Percentiles rank a stretch among this genome's conserved stretches.
Evolutionary conservation across 2,329 filamentous ascomycete genomes (phyloP).

Genomic region (Pseudophaeomoniella oleicola): DNA sequence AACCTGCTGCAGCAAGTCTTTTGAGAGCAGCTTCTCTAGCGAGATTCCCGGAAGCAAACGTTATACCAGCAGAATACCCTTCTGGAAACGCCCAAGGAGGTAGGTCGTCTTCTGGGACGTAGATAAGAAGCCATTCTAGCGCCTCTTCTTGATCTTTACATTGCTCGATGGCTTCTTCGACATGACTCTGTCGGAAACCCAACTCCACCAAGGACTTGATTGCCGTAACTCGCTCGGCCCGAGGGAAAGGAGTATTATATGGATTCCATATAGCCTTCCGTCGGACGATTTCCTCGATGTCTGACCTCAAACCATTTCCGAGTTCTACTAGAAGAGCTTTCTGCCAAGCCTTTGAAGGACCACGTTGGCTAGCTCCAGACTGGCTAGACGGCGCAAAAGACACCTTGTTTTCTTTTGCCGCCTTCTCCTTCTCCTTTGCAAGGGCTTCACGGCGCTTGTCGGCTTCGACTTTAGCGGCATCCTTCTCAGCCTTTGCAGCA

Average conservation of each 20-base stretch:
- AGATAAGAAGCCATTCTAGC: slow-evolving; percentile 88
- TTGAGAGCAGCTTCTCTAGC: slow-evolving; percentile 71
- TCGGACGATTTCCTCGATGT: slow-evolving; percentile 67
- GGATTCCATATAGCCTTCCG: slow-evolving; percentile 78
- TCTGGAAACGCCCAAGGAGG: slow-evolving; percentile 84
- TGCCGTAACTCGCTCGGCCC: slow-evolving; percentile 41
- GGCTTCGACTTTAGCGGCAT: slow-evolving; percentile 58
- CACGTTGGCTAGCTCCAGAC: not conserved
- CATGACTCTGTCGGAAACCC: slow-evolving; percentile 78
- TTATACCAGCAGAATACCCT: slow-evolving; percentile 79
- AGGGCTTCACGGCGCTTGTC: slow-evolving; percentile 68
- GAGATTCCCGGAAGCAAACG: slow-evolving; percentile 67
- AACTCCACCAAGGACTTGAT: slow-evolving; percentile 61
- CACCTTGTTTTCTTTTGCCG: slow-evolving; percentile 43
- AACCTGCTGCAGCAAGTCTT: slow-evolving; percentile 67
- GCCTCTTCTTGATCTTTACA: slow-evolving; percentile 89
- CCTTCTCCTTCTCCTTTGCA: slow-evolving; percentile 37
- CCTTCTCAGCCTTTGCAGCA: slow-evolving; percentile 59
- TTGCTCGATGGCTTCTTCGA: slow-evolving; percentile 71
- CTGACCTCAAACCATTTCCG: slow-evolving; percentile 63
- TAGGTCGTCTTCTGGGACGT: slow-evolving; percentile 94
- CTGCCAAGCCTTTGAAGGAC: slow-evolving; percentile 59
- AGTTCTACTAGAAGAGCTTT: slow-evolving; percentile 84
- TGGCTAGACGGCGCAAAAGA: not conserved
- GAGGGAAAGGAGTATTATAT: slow-evolving; percentile 51